phyloP scores from a whole-genome alignment of 2,329 filamentous ascomycete genomes.

The Fusarium sp. region DNA sequence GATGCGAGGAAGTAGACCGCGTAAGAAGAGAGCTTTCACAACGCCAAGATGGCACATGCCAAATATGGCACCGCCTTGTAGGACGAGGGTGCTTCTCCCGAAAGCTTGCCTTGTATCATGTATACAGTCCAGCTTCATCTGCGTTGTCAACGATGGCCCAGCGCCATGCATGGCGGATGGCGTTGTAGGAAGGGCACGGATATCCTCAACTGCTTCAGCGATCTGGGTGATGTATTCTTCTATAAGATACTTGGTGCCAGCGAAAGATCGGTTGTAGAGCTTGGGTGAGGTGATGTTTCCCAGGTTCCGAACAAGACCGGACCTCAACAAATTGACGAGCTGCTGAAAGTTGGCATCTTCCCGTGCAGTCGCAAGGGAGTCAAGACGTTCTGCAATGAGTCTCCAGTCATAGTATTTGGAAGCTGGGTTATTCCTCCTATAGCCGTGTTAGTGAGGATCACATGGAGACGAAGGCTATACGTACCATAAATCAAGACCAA shows the following conservation, averaged over 20 bases:
- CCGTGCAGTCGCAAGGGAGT: constrained; percentile 75
- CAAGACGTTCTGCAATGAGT: constrained; percentile 81
- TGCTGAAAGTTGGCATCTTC: constrained; percentile 78
- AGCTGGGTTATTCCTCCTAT: constrained; percentile 82
- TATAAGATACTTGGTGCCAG: constrained; percentile 89
- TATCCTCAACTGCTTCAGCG: constrained; percentile 81
- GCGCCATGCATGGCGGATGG: constrained; percentile 53
- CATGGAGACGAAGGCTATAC: constrained; percentile 19
- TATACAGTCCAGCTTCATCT: constrained; percentile 86
- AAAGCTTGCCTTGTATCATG: constrained; percentile 91
- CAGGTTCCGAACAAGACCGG: constrained; percentile 84
- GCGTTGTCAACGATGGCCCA: constrained; percentile 67
- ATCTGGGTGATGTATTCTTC: constrained; percentile 91
- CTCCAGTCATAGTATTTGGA: constrained; percentile 88
- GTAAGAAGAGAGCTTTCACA: constrained; percentile 85
- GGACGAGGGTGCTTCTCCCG: constrained; percentile 83
- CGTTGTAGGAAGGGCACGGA: constrained; percentile 73
- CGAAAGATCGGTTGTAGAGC: constrained; percentile 86
- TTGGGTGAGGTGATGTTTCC: constrained; percentile 87
- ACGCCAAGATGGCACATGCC: constrained; percentile 91
- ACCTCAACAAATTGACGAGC: constrained; percentile 82
- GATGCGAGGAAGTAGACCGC: constrained; percentile 85
- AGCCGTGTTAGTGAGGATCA: constrained; percentile 21
- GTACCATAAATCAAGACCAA: constrained; percentile 85
- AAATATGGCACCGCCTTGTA: constrained; percentile 93